Evolutionary conservation across 768 basidiomycete species (phyloP).

Genomic region (Auricularia cornea): DNA sequence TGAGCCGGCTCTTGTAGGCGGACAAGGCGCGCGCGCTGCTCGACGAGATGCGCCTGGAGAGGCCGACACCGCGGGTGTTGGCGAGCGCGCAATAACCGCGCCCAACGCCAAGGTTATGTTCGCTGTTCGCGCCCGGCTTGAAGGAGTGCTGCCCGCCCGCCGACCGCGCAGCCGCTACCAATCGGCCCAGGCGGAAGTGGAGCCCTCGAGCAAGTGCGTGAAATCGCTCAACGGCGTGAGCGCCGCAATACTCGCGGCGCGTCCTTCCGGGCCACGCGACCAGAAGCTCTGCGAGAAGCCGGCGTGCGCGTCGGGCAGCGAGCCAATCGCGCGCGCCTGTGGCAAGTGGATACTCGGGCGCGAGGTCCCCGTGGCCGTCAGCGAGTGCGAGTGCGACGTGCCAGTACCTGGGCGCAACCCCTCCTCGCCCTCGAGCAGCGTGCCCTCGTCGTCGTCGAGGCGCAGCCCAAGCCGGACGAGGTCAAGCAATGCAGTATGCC

Average conservation of each 20-base stretch:
- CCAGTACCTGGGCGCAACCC: neutral
- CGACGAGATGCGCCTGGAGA: conserved; percentile 81
- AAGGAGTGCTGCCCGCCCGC: neutral
- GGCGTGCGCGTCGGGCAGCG: neutral
- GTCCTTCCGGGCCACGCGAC: neutral
- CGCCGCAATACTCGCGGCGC: neutral
- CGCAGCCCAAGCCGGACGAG: neutral
- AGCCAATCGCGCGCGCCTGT: neutral
- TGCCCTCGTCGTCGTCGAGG: neutral
- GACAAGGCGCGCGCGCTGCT: conserved; percentile 85
- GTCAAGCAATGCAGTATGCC: neutral
- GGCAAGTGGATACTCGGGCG: neutral
- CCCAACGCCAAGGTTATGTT: conserved; percentile 85
- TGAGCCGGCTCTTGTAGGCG: conserved; percentile 81
- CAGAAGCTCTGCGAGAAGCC: neutral
- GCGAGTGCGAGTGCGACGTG: neutral
- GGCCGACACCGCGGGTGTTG: conserved; percentile 85
- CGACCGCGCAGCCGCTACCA: neutral
- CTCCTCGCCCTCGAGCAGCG: neutral
- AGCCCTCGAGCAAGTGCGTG: neutral
- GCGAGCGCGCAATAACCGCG: conserved; percentile 76
- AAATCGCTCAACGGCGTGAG: neutral
- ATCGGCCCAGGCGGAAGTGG: neutral
- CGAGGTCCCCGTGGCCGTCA: neutral
- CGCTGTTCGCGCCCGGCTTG: conserved; percentile 30